These are phyloP conservation scores for Megacollybia platyphylla DNA, from an alignment of 1,284 basidiomycete species.

Conservation along the genomic window DNA sequence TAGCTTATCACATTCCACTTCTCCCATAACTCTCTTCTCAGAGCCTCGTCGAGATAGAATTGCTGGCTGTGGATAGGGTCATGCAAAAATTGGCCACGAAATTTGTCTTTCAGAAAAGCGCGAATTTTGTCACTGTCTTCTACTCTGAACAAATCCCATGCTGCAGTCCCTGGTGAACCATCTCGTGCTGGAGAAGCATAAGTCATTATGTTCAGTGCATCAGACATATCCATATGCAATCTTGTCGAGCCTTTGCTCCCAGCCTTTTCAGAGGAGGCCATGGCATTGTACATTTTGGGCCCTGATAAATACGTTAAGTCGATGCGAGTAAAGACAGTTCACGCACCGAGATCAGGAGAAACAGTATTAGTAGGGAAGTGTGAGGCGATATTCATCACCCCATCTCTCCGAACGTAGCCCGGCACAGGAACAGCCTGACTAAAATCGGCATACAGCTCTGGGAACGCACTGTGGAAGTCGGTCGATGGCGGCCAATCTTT, in stretches of 20 bases:
- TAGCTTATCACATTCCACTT: conserved; percentile 65
- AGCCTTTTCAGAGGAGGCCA: conserved; percentile 46
- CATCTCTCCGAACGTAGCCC: conserved; percentile 80
- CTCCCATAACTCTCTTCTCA: conserved; percentile 60
- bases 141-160: conserved; percentile 85
- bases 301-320: conserved; percentile 22
- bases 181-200: conserved; percentile 51
- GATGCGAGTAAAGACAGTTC: conserved; percentile 7
- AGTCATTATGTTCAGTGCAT: conserved; percentile 89
- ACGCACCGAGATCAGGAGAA: conserved; percentile 72
- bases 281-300: conserved; percentile 74
- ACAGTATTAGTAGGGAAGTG: conserved; percentile 81
- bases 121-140: conserved; percentile 76
- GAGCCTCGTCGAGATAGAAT: conserved; percentile 68
- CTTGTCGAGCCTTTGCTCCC: conserved; percentile 77
- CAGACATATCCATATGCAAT: conserved; percentile 94
- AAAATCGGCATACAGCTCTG: conserved; percentile 84
- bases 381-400: conserved; percentile 76
- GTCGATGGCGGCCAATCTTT: conserved; percentile 92
- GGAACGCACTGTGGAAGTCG: conserved; percentile 77
- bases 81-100: conserved; percentile 22
- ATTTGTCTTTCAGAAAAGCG: conserved; percentile 38
- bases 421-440: conserved; percentile 75
- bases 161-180: conserved; percentile 68
- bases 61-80: conserved; percentile 90